Evolutionary conservation across 2,329 filamentous ascomycete species (phyloP).

Genomic region (Colletotrichum sp.): DNA sequence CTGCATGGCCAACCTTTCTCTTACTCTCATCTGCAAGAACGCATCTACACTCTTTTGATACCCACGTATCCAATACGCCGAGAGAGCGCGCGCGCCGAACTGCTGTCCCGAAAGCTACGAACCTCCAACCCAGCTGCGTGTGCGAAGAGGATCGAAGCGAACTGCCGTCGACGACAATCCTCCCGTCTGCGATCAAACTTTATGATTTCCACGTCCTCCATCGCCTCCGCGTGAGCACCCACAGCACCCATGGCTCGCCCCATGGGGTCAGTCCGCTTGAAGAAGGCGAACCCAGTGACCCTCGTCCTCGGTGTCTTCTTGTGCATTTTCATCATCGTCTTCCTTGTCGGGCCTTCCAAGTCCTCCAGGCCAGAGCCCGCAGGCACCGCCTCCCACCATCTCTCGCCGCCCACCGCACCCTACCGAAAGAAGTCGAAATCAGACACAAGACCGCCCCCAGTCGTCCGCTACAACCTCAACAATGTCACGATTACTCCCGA

Average conservation of each 20-base stretch:
- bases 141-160: neutral
- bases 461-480: conserved; percentile 94
- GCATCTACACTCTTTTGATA: neutral
- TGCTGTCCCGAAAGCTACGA: neutral
- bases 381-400: conserved; percentile 47
- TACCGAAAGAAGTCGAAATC: conserved; percentile 56
- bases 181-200: neutral
- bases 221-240: conserved; percentile 22
- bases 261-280: conserved; percentile 73
- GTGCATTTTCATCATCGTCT: conserved; percentile 73
- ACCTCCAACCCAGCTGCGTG: neutral
- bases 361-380: conserved; percentile 51
- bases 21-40: neutral
- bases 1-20: neutral
- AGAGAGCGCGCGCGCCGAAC: neutral
- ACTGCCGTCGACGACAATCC: neutral
- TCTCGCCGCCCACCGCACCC: conserved; percentile 48
- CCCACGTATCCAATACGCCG: neutral
- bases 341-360: conserved; percentile 61
- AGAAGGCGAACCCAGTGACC: conserved; percentile 80
- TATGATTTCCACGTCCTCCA: conserved; percentile 22
- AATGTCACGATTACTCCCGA: conserved; percentile 83
- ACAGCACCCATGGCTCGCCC: conserved; percentile 55
- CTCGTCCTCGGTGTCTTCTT: conserved; percentile 74
- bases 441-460: conserved; percentile 74